Base-by-base conservation (phyloP, 441 rosid genomes). In the Populus tomentosa region DNA sequence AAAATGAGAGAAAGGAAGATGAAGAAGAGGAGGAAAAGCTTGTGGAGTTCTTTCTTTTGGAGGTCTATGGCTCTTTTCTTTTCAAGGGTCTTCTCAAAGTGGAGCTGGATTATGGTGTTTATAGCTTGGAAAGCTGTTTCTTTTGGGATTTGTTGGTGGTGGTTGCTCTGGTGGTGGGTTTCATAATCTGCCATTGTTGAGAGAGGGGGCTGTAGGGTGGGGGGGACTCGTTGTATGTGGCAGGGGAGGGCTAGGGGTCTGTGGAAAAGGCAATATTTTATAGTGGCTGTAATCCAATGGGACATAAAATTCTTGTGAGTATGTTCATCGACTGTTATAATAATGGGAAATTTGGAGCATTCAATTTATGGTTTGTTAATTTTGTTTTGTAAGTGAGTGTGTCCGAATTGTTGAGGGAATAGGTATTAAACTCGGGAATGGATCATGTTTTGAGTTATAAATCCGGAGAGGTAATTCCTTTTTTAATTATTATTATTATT, bases 101-200 rank as follows among this genome's bases (percentile, higher is more conserved):
- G 98, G 84, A 92, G 99, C 73, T 92, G 95, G 88, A 95, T 92
- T 73, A 93, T 92, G 0, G 98, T 91, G 95, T 95, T 95, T 6
- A 95, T 77, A 2, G 99, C 98, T 83, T 95, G 96, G 5, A 95
- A 81, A 0, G 96, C 94, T 0, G 98, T 93, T 79, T 93, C 98
- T 81, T 87, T 93, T 1, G 96, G 92, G 83, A 91, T 89, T 23
- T 77, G 10, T 20, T 80, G 89, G 38, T 82, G 84, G 18, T 78
- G 78, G 69, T 76, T 81, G 32, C 79, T 83, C 6, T 75, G 86
- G 3, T 79, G 88, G 42, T 83, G 83, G 59, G 88, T 53, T 50
- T 88, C 89, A 75, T 87, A 91, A 68, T 93, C 95, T 70, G 96
- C 98, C 98, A 95, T 93, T 71, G 83, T n/a, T 0, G 36, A 33